phyloP scores from a whole-genome alignment of 2,329 filamentous ascomycete species.

The Diaporthe longicolla region DNA sequence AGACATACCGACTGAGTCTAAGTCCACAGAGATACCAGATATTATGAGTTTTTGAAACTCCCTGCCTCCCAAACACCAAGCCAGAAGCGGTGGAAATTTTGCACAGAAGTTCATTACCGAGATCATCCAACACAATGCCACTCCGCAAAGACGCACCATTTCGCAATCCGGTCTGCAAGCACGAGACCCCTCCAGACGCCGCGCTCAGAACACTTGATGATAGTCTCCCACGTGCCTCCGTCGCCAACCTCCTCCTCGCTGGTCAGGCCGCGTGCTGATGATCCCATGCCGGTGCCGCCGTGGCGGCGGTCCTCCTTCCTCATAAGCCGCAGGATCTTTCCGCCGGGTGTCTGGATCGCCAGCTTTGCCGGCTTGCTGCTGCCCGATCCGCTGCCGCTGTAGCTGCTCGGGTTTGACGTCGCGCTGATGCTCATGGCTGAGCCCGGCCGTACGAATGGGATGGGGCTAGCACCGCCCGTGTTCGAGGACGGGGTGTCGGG shows the following conservation, averaged over 20 bases:
- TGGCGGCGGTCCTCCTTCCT: constrained; percentile 80
- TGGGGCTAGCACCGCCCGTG: constrained; percentile 66
- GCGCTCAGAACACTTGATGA: constrained; percentile 89
- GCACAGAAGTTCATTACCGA: background rate
- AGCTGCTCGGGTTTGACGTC: constrained; percentile 70
- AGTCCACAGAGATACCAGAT: constrained; percentile 36
- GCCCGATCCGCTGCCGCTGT: constrained; percentile 64
- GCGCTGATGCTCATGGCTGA: constrained; percentile 77
- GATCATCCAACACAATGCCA: constrained; percentile 72
- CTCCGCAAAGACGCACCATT: constrained; percentile 94
- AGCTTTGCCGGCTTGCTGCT: constrained; percentile 92
- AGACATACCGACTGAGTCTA: background rate
- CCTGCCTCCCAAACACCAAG: constrained; percentile 4
- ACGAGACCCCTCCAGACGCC: constrained; percentile 87
- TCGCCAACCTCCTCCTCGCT: constrained; percentile 72
- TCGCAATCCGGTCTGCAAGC: constrained; percentile 83
- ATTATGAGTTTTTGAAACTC: constrained; percentile 27
- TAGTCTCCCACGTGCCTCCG: constrained; percentile 87
- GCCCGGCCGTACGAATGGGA: constrained; percentile 72
- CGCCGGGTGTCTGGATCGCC: constrained; percentile 92
- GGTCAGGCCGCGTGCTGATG: constrained; percentile 45
- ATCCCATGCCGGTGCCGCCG: constrained; percentile 61
- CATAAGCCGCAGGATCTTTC: constrained; percentile 92
- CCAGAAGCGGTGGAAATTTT: background rate
- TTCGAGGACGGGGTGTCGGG: constrained; percentile 60